Evolutionary conservation across 495 filamentous ascomycete species (phyloP).

Genomic region (Chaetomium fimeti): DNA sequence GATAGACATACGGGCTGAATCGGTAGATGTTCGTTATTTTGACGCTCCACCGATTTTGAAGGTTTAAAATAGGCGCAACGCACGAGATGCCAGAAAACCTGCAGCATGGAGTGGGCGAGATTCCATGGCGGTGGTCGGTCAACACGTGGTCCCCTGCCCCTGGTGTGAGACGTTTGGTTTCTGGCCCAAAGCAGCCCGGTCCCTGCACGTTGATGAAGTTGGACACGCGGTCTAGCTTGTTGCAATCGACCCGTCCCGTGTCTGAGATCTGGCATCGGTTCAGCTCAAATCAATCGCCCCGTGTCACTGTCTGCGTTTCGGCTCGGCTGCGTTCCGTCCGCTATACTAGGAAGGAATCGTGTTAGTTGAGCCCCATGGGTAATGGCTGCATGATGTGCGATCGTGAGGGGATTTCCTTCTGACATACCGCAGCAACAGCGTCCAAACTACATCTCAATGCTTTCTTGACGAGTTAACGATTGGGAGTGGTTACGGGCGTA

Average conservation of each 20-base stretch:
- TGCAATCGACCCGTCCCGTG: constrained; percentile 26
- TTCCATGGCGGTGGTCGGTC: neutral
- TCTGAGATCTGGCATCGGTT: constrained; percentile 39
- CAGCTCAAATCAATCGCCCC: constrained; percentile 15
- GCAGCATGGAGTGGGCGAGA: neutral
- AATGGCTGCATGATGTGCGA: neutral
- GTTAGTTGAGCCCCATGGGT: constrained; percentile 7
- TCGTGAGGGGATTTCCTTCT: neutral
- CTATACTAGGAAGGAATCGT: too few relatives aligned
- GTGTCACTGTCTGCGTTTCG: constrained; percentile 21
- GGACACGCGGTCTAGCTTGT: neutral
- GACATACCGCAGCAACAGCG: neutral
- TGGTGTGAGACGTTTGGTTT: neutral
- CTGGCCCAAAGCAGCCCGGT: neutral
- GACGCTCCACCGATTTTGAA: neutral
- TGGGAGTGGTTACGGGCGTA: constrained; percentile 34
- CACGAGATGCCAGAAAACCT: neutral
- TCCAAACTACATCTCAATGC: neutral
- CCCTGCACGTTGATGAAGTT: neutral
- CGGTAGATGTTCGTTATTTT: too few relatives aligned
- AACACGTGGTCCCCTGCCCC: constrained; percentile 1
- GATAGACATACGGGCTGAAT: neutral
- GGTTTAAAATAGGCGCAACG: neutral
- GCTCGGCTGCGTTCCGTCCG: too few relatives aligned
- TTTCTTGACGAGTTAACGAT: neutral